Conservation (phyloP, 345 rosid species). For the Ceriops zippeliana region DNA sequence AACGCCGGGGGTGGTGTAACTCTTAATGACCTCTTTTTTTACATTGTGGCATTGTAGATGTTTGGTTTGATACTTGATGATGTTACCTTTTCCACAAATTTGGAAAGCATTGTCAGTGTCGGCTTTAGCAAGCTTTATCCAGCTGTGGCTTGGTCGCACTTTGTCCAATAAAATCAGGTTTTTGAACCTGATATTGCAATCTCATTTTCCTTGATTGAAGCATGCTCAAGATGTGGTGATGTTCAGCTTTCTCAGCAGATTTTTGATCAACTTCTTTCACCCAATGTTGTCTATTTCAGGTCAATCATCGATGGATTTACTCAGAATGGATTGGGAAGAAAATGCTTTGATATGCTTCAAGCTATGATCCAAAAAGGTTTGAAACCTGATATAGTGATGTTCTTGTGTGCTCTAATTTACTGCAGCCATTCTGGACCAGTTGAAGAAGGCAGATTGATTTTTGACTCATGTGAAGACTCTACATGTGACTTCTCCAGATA, state of each 20-base stretch:
- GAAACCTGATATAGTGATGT: constrained; percentile 61
- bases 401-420: constrained; percentile 57
- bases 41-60: constrained; percentile 46
- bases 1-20: constrained; percentile 22
- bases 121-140: constrained; percentile 20
- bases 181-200: constrained; percentile 58
- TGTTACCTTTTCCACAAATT: constrained; percentile 49
- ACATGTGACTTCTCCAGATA: constrained; percentile 45
- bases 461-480: constrained; percentile 40
- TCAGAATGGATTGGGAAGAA: constrained; percentile 63
- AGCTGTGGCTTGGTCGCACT: too few relatives aligned
- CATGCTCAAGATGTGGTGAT: constrained; percentile 60
- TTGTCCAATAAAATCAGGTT: constrained; percentile 23
- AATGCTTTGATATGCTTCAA: constrained; percentile 52
- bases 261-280: constrained; percentile 45
- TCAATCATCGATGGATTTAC: constrained; percentile 56
- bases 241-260: constrained; percentile 43
- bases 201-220: constrained; percentile 64
- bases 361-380: constrained; percentile 49
- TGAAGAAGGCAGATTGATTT: constrained; percentile 53
- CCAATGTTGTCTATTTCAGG: constrained; percentile 28
- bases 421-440: constrained; percentile 78
- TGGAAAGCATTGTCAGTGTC: constrained; percentile 61
- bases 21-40: too few relatives aligned
- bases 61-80: constrained; percentile 70